Percentiles rank a stretch among this genome's conserved stretches.
phyloP scores from a whole-genome alignment of 2,329 filamentous ascomycete genomes.

The Penicillium sp. region DNA sequence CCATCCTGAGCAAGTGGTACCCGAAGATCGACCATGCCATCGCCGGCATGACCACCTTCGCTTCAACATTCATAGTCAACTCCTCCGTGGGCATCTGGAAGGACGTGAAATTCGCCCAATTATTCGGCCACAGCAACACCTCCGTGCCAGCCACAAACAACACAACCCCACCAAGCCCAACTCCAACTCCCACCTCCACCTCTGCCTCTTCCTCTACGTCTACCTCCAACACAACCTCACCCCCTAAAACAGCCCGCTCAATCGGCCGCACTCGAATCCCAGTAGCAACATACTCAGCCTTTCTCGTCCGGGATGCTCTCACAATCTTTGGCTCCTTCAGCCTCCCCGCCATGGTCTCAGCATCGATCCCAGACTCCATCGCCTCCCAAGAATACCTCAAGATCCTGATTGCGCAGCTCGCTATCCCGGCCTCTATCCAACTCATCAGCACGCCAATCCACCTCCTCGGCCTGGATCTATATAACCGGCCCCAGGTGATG shows the following conservation, averaged over 20 bases:
- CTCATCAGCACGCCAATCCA: slow-evolving; percentile 77
- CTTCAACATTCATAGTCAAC: slow-evolving; percentile 71
- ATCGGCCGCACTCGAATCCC: slow-evolving; percentile 45
- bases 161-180: slow-evolving; percentile 3
- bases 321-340: slow-evolving; percentile 65
- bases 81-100: slow-evolving; percentile 76
- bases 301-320: slow-evolving; percentile 74
- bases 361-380: slow-evolving; percentile 68
- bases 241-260: slow-evolving; percentile 26
- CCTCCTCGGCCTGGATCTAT: slow-evolving; percentile 77
- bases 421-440: slow-evolving; percentile 74
- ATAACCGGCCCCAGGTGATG: slow-evolving; percentile 60
- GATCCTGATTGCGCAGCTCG: slow-evolving; percentile 79
- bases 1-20: slow-evolving; percentile 60
- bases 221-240: slow-evolving; percentile 14
- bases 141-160: slow-evolving; percentile 4
- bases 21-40: slow-evolving; percentile 60
- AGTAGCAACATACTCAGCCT: slow-evolving; percentile 54
- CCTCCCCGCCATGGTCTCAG: slow-evolving; percentile 34
- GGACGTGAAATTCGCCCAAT: slow-evolving; percentile 75
- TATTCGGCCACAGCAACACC: slow-evolving; percentile 55
- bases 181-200: not conserved
- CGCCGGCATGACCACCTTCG: slow-evolving; percentile 72
- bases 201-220: not conserved
- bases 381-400: slow-evolving; percentile 76